Conservation (phyloP, 75 land plant species). For the Pseudotsuga menziesii region DNA sequence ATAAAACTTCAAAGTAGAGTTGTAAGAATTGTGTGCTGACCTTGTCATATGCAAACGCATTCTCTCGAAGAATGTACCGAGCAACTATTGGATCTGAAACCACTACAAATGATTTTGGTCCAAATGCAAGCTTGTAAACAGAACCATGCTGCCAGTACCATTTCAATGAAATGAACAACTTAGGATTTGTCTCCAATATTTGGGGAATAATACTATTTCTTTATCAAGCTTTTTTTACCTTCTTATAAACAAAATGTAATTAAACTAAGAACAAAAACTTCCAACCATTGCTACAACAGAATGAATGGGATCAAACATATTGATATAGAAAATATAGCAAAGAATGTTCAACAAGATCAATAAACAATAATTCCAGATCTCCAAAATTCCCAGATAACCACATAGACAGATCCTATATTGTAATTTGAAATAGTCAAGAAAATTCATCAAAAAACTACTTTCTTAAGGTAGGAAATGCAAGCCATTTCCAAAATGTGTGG, state of each 20-base stretch:
- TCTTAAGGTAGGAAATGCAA: background rate
- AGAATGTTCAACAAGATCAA: background rate
- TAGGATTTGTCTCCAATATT: background rate
- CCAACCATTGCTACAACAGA: background rate
- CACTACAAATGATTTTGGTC: slow-evolving; percentile 98
- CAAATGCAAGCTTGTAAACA: slow-evolving; percentile 98
- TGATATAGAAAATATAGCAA: background rate
- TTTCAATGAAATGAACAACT: background rate
- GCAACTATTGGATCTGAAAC: slow-evolving; percentile 98
- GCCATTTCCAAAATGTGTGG: background rate
- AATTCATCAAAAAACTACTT: too few relatives aligned
- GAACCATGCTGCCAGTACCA: slow-evolving; percentile 82
- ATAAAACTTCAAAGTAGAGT: background rate
- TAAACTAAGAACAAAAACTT: background rate
- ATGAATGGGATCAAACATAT: background rate
- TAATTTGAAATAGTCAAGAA: too few relatives aligned
- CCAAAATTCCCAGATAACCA: background rate
- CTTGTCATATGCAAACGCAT: slow-evolving; percentile 99
- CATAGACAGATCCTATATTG: too few relatives aligned
- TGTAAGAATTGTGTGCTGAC: slow-evolving; percentile 23
- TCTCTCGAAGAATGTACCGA: slow-evolving; percentile 91
- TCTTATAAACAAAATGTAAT: background rate
- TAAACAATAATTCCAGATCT: background rate
- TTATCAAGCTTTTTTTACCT: slow-evolving; percentile 1
- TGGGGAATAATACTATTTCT: background rate